A percentile compares a stretch with the other conserved stretches of the same genome.
phyloP scores from a whole-genome alignment of 192 early-diverging fungal species.

The Gonapodya prolifera region DNA sequence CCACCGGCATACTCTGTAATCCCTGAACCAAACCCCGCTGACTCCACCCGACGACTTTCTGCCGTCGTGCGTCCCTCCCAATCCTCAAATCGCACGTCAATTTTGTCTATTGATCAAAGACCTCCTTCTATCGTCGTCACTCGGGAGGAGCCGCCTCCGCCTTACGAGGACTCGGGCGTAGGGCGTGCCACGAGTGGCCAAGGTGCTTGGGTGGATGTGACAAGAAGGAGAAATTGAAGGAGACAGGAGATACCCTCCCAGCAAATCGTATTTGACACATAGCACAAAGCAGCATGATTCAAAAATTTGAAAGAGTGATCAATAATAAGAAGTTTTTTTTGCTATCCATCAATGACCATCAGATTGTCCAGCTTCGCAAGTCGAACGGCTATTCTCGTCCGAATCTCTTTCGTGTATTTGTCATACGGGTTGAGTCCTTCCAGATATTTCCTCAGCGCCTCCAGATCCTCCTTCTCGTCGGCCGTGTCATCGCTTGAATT shows the following conservation, averaged over 20 bases:
- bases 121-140: not conserved
- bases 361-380: not conserved
- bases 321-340: too few species aligned
- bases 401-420: not conserved
- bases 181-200: not conserved
- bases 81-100: not conserved
- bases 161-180: not conserved
- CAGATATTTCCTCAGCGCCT: not conserved
- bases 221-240: too few species aligned
- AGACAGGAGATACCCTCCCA: too few species aligned
- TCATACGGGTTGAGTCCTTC: not conserved
- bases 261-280: too few species aligned
- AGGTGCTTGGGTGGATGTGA: too few species aligned
- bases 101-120: not conserved
- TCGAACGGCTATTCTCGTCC: not conserved
- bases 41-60: too few species aligned
- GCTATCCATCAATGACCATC: not conserved
- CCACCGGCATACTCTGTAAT: too few species aligned
- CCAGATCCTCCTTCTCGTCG: not conserved
- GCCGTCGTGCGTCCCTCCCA: too few species aligned
- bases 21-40: too few species aligned
- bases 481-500: not conserved
- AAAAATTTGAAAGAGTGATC: too few species aligned
- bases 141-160: not conserved
- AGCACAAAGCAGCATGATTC: too few species aligned